Evolutionary conservation across 1,139 yeast species (phyloP).

Genomic region (Diutina scorzettiae): DNA sequence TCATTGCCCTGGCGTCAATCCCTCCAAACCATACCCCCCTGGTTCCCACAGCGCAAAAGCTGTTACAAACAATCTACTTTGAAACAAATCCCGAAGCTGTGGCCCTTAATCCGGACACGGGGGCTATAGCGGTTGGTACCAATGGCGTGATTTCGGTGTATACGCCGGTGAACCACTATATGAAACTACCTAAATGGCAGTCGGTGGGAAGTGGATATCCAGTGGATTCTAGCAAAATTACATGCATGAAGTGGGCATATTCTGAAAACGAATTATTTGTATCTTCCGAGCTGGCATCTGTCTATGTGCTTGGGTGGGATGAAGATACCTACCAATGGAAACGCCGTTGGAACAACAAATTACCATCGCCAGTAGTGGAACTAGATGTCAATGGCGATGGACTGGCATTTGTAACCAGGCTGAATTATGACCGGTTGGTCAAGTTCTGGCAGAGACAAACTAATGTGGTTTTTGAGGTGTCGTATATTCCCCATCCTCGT

Average conservation of each 20-base stretch:
- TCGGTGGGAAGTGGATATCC: background rate
- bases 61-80: constrained; percentile 65
- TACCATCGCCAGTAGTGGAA: constrained; percentile 44
- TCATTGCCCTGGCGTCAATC: constrained; percentile 21
- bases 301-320: constrained; percentile 40
- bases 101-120: constrained; percentile 47
- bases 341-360: constrained; percentile 43
- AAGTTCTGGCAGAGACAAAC: constrained; percentile 73
- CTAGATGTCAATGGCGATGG: constrained; percentile 54
- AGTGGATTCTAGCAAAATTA: constrained; percentile 16
- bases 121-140: constrained; percentile 40
- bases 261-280: constrained; percentile 44
- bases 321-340: constrained; percentile 25
- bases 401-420: constrained; percentile 47
- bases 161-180: constrained; percentile 33
- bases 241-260: constrained; percentile 57
- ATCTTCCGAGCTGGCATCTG: constrained; percentile 41
- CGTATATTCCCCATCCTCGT: constrained; percentile 52
- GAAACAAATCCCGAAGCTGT: constrained; percentile 56
- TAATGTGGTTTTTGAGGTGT: constrained; percentile 57
- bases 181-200: constrained; percentile 39
- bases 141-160: constrained; percentile 22
- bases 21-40: background rate
- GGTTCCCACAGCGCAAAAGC: background rate
- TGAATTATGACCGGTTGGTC: constrained; percentile 49